A percentile compares a stretch with the other conserved stretches of the same genome.
These are phyloP conservation scores for Podila horticola DNA, from an alignment of 192 early-diverging fungal genomes.

Conservation along the genomic window DNA sequence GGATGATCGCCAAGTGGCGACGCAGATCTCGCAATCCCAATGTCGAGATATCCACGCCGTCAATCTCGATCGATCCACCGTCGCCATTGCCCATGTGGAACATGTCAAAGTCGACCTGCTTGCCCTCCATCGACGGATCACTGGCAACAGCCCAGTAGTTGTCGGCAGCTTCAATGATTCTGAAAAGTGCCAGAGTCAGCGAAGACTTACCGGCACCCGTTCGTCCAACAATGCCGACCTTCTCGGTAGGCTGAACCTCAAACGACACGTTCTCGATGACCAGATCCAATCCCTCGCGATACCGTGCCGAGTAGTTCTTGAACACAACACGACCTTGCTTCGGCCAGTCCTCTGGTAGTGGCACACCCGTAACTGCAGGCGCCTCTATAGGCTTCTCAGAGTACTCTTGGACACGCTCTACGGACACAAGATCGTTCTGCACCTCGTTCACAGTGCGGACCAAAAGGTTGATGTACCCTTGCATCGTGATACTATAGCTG, in stretches of 20 bases:
- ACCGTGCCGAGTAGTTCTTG: constrained; percentile 39
- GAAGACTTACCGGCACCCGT: no score
- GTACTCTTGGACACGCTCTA: constrained; percentile 89
- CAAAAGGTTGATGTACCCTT: constrained; percentile 75
- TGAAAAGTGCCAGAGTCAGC: constrained; percentile 55
- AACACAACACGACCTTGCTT: constrained; percentile 35
- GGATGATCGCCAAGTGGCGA: constrained; percentile 78
- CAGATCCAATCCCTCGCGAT: constrained; percentile 52
- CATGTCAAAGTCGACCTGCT: neutral
- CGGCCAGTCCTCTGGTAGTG: constrained; percentile 55
- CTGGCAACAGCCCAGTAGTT: constrained; percentile 30
- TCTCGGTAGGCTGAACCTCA: no score
- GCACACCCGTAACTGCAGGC: constrained; percentile 48
- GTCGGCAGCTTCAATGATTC: constrained; percentile 53
- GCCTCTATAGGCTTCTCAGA: constrained; percentile 79
- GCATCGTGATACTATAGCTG: constrained; percentile 82
- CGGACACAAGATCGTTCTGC: constrained; percentile 83
- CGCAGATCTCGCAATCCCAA: constrained; percentile 70
- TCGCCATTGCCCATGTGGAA: neutral
- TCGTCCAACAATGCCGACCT: no score
- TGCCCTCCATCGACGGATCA: constrained; percentile 8
- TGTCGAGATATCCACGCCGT: constrained; percentile 73
- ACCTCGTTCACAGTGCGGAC: constrained; percentile 73
- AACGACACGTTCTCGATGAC: no score
- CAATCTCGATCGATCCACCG: constrained; percentile 75